Percentiles rank a stretch among this genome's conserved stretches.
phyloP scores from a whole-genome alignment of 2,329 filamentous ascomycete species.

The Botryotinia globosa region DNA sequence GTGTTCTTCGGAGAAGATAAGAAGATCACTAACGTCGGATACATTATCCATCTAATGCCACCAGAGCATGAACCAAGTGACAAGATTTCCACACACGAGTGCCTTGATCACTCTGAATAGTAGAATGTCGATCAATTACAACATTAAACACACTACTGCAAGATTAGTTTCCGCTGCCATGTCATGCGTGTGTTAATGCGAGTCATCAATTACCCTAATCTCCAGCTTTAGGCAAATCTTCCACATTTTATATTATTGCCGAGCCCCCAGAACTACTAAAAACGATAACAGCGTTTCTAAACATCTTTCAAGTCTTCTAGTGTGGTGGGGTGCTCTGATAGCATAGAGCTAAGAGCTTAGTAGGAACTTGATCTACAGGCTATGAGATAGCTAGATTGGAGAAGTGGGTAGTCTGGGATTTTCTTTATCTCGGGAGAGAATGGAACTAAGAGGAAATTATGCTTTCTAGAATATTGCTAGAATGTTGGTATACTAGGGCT shows the following conservation, averaged over 20 bases:
- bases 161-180: not conserved
- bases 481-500: not conserved
- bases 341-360: not conserved
- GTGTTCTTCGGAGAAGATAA: not conserved
- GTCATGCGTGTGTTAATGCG: not conserved
- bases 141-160: fast-evolving
- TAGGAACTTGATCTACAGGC: not conserved
- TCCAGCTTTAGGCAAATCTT: not conserved
- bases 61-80: not conserved
- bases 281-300: not conserved
- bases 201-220: not conserved
- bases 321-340: not conserved
- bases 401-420: not conserved
- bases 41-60: not conserved
- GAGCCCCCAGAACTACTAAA: not conserved
- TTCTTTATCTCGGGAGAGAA: not conserved
- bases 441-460: not conserved
- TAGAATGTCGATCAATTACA: too few relatives aligned
- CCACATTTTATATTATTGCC: not conserved
- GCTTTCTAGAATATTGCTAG: not conserved
- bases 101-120: fast-evolving
- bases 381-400: not conserved
- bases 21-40: not conserved
- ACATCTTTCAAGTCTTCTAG: not conserved
- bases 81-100: not conserved